A percentile compares a stretch with the other conserved stretches of the same genome.
Conservation (phyloP, 257 asterid species). For the Solanum clarkiae region DNA sequence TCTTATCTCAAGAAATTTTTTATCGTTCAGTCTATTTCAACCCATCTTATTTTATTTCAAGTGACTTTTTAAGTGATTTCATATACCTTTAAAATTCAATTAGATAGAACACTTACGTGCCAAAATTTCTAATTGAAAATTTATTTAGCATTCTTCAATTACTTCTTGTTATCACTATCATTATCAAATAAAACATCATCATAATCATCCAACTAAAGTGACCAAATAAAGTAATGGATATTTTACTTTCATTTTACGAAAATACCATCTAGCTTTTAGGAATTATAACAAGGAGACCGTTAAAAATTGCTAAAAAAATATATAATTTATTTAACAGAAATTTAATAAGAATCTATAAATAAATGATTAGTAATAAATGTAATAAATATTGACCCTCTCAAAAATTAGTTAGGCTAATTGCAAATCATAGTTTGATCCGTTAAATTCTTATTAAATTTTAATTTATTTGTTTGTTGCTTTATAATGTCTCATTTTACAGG, state of each 20-base stretch:
- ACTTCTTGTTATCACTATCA: not conserved
- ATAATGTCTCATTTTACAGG: not conserved
- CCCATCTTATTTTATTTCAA: too few species aligned
- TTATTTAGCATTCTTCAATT: not conserved
- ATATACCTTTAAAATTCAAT: not conserved
- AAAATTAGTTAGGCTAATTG: not conserved
- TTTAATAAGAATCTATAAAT: not conserved
- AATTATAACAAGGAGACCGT: not conserved
- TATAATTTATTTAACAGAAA: not conserved
- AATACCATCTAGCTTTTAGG: not conserved
- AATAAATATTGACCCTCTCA: not conserved
- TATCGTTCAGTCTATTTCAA: too few species aligned
- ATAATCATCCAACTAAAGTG: not conserved
- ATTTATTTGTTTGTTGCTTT: not conserved
- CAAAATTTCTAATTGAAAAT: not conserved
- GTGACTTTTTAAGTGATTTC: too few species aligned
- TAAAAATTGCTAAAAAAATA: not conserved
- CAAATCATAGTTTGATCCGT: not conserved
- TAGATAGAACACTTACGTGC: not conserved
- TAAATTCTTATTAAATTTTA: not conserved
- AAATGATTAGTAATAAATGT: not conserved
- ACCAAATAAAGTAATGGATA: not conserved
- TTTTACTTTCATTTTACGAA: not conserved
- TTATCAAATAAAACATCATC: not conserved
- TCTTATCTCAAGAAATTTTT: too few species aligned